Conservation (phyloP, 768 basidiomycete species). For the Royoungia palumana region DNA sequence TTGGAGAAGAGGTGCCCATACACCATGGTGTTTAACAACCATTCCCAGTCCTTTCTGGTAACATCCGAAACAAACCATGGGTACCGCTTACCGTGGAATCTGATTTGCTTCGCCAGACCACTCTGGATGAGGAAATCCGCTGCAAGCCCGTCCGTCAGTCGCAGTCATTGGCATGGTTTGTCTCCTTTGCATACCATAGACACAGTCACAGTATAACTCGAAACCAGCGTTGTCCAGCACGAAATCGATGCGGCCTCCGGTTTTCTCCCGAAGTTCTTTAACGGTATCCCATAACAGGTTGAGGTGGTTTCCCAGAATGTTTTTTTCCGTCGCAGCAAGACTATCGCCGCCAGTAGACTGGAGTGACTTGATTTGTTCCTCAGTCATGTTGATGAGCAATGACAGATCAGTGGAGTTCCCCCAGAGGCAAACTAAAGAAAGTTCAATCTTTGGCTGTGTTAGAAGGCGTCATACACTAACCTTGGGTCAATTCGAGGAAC, state of each 20-base stretch:
- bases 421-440: constrained; percentile 81
- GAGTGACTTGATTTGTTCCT: constrained; percentile 94
- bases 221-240: constrained; percentile 82
- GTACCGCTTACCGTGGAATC: constrained; percentile 94
- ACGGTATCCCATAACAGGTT: constrained; percentile 69
- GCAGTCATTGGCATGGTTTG: not conserved
- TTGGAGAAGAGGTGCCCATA: constrained; percentile 91
- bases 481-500: constrained; percentile 92
- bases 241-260: constrained; percentile 75
- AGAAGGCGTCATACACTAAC: constrained; percentile 35
- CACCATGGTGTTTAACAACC: constrained; percentile 85
- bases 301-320: constrained; percentile 88
- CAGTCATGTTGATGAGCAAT: constrained; percentile 94
- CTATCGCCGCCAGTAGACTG: constrained; percentile 96
- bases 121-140: constrained; percentile 94
- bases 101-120: constrained; percentile 78
- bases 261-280: constrained; percentile 62
- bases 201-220: constrained; percentile 84
- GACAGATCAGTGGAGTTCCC: constrained; percentile 96
- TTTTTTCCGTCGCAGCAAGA: constrained; percentile 93
- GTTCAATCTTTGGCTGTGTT: not conserved
- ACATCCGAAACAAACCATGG: constrained; percentile 96
- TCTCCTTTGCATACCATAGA: constrained; percentile 58
- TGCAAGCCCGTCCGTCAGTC: constrained; percentile 25
- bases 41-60: constrained; percentile 91